Evolutionary conservation across 2,329 filamentous ascomycete species (phyloP).

Genomic region (Diaporthe australafricana): DNA sequence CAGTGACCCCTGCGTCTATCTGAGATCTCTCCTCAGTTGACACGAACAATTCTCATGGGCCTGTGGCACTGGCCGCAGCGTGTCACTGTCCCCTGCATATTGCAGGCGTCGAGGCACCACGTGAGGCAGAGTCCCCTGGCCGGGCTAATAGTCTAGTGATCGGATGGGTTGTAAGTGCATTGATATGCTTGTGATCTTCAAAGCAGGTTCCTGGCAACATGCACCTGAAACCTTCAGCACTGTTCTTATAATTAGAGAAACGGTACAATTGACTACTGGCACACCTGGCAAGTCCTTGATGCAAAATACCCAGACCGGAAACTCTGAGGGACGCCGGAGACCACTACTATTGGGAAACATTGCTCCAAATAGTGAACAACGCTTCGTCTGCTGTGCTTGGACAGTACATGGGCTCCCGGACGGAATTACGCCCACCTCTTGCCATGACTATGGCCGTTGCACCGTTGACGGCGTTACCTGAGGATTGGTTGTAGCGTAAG

Average conservation of each 20-base stretch:
- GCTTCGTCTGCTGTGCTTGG: not conserved
- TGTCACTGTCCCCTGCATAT: conserved; percentile 2
- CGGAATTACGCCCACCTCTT: too few species aligned
- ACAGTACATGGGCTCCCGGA: too few species aligned
- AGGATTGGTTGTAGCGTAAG: not conserved
- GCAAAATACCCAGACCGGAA: too few species aligned
- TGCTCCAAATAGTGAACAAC: not conserved
- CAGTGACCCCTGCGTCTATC: conserved; percentile 9
- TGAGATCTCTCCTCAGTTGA: conserved; percentile 14
- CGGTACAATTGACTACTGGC: too few species aligned
- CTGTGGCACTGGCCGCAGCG: conserved; percentile 16
- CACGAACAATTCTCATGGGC: not conserved
- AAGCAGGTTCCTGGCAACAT: not conserved
- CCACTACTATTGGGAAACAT: not conserved
- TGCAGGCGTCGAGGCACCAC: conserved; percentile 18
- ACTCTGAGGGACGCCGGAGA: not conserved
- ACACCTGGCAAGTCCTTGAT: too few species aligned
- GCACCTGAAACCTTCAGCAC: not conserved
- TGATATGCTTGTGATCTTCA: not conserved
- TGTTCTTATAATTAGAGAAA: not conserved
- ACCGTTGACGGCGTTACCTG: not conserved
- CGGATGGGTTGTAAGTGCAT: not conserved
- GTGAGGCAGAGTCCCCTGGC: not conserved
- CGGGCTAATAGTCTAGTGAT: not conserved
- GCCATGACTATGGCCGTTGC: not conserved